phyloP scores from a whole-genome alignment of 2,329 filamentous ascomycete species.

The Ceratocystiopsis minuta region DNA sequence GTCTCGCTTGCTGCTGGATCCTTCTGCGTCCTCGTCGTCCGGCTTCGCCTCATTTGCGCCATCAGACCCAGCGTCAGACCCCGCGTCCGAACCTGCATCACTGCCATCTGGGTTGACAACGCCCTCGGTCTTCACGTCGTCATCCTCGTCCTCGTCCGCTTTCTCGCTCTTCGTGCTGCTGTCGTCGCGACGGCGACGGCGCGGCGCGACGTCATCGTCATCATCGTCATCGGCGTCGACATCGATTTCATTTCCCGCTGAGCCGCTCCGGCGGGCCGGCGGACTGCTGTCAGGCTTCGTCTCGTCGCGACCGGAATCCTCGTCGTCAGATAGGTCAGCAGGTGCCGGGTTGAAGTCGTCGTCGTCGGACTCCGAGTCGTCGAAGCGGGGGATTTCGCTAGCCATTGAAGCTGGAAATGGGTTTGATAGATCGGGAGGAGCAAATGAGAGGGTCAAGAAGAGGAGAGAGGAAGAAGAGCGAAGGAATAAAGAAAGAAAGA shows the following conservation, averaged over 20 bases:
- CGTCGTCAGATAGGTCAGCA: conserved; percentile 55
- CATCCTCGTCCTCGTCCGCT: conserved; percentile 20
- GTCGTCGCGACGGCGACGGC: conserved; percentile 17
- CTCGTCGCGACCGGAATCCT: conserved; percentile 24
- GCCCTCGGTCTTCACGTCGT: conserved; percentile 18
- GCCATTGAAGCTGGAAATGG: conserved; percentile 2
- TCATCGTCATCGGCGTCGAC: conserved; percentile 11
- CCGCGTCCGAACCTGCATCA: conserved; percentile 11
- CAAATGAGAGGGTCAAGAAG: neutral
- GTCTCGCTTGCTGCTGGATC: too few relatives aligned
- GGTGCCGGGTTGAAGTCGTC: conserved; percentile 77
- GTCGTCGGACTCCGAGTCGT: conserved; percentile 58
- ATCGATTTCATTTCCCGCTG: conserved; percentile 12
- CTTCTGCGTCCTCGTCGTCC: conserved; percentile 5
- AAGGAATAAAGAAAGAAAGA: conserved; percentile 1
- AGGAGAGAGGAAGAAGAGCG: neutral
- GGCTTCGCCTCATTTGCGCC: conserved; percentile 15
- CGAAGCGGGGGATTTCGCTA: conserved; percentile 3
- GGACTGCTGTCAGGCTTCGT: conserved; percentile 10
- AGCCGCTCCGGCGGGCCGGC: conserved; percentile 10
- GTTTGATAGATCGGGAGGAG: neutral
- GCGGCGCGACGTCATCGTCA: neutral
- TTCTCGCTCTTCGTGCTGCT: conserved; percentile 11
- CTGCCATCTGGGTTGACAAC: conserved; percentile 17
- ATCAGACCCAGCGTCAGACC: neutral